Evolutionary conservation across 495 filamentous ascomycete genomes (phyloP), one percentile per base, ranked within the genome.

Genomic region (Trichodelitschia bisporula): DNA sequence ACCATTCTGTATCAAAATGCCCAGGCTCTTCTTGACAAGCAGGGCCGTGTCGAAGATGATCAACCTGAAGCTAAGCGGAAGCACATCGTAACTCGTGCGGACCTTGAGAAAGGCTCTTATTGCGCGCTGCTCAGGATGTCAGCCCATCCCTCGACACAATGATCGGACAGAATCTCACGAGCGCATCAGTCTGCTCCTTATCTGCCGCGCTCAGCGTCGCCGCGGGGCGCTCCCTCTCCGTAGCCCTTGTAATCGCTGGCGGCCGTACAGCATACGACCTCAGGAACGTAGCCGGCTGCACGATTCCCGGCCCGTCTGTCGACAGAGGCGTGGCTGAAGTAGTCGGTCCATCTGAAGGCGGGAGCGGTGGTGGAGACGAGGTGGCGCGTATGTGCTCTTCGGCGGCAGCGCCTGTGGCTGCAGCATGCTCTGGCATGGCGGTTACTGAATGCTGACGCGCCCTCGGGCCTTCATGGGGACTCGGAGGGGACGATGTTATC

Each of bases 1-100:
- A 84, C 86, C 84, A 65, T 93, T 93, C 43, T 93, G 84, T n/a
- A 84, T 77, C 36, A 97, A 61, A 35, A 92, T 91, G 46, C 80
- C 80, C 36, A 99, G 53, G 51, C 82, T 92, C 64, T 93, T 91
- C 56, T 89, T 91, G 36, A 99, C 89, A 15, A 92, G 69, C 29
- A 99, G 62, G 34, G 77, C 68, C 28, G 82, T 95, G 49, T 95
- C 86, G 49, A 99, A 77, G 31, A 95, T 67, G 45, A 99, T 83
- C 31, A 99, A 69, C 33, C 86, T 73, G 54, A 86, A 99, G 36
- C 82, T 92, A 29, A 99, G 67, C n/a, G 86, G 86, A 15, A 99
- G 66, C 38, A 99, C 89, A 55, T 99, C 86, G 61, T 99, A 95
- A 46, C 82, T 92, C 20, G 74, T 93, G 39, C 86, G 73, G 37